phyloP scores from a whole-genome alignment of 176 grass and related monocot genomes.

The Bothriochloa decipiens region DNA sequence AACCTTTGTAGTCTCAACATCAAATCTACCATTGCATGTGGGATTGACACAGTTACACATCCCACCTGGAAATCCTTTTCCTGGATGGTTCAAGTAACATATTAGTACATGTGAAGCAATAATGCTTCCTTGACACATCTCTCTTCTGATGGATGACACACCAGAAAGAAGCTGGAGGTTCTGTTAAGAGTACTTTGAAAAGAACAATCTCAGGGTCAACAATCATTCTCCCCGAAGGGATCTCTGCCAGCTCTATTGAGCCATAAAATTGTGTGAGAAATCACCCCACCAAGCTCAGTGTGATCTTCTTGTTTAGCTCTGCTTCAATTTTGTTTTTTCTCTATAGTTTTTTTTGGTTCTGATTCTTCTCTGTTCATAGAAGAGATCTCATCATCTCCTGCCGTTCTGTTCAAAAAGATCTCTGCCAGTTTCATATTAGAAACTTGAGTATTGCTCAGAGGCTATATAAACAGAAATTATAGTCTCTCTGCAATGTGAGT shows the following conservation, averaged over 20 bases:
- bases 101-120: slow-evolving; percentile 23
- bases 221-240: background rate
- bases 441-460: background rate
- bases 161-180: background rate
- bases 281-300: background rate
- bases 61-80: slow-evolving; percentile 57
- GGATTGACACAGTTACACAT: slow-evolving; percentile 46
- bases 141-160: background rate
- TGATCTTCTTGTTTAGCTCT: background rate
- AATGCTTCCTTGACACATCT: background rate
- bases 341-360: background rate
- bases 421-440: background rate
- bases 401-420: background rate
- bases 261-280: background rate
- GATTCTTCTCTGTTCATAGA: background rate
- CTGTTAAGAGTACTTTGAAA: background rate
- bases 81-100: slow-evolving; percentile 60
- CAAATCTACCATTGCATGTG: slow-evolving; percentile 41
- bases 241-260: background rate
- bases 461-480: background rate
- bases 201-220: background rate
- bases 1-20: slow-evolving; percentile 61
- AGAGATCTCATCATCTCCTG: background rate
- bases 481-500: background rate
- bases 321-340: background rate